Evolutionary conservation across 1,139 yeast species (phyloP).

Genomic region (Candida sp.): DNA sequence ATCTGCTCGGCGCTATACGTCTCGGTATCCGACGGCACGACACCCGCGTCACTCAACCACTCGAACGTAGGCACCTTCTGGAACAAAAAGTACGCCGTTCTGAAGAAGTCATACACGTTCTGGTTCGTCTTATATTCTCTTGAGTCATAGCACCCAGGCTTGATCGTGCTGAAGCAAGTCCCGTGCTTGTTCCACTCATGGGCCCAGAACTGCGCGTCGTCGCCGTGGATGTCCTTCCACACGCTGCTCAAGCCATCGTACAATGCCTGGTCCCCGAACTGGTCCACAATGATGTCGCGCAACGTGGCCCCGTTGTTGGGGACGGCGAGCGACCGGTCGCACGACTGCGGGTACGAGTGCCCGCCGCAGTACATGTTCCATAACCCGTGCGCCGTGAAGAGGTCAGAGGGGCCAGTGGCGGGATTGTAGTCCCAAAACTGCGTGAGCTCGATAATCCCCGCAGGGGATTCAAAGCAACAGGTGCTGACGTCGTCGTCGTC

Average conservation of each 20-base stretch:
- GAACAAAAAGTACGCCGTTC: conserved; percentile 66
- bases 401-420: conserved; percentile 78
- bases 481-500: conserved; percentile 47
- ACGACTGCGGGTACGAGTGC: conserved; percentile 51
- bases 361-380: conserved; percentile 56
- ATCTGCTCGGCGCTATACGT: conserved; percentile 73
- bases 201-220: conserved; percentile 80
- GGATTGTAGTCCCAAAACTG: conserved; percentile 97
- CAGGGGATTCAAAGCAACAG: conserved; percentile 88
- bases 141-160: conserved; percentile 64
- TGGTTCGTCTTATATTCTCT: conserved; percentile 28
- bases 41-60: conserved; percentile 69
- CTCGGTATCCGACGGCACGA: conserved; percentile 61
- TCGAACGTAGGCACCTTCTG: conserved; percentile 71
- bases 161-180: conserved; percentile 84
- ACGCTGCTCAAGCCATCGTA: conserved; percentile 57
- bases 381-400: conserved; percentile 70
- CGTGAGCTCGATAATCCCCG: conserved; percentile 79
- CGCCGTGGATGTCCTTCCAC: conserved; percentile 84
- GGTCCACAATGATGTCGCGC: conserved; percentile 50
- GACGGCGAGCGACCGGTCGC: conserved; percentile 64
- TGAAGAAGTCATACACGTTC: conserved; percentile 82
- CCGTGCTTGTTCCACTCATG: conserved; percentile 98
- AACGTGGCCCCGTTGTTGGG: conserved; percentile 39
- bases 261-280: conserved; percentile 54